Evolutionary conservation across 2,329 filamentous ascomycete genomes (phyloP), one percentile per base, ranked within the genome.

Genomic region (Boeremia lycopersici): DNA sequence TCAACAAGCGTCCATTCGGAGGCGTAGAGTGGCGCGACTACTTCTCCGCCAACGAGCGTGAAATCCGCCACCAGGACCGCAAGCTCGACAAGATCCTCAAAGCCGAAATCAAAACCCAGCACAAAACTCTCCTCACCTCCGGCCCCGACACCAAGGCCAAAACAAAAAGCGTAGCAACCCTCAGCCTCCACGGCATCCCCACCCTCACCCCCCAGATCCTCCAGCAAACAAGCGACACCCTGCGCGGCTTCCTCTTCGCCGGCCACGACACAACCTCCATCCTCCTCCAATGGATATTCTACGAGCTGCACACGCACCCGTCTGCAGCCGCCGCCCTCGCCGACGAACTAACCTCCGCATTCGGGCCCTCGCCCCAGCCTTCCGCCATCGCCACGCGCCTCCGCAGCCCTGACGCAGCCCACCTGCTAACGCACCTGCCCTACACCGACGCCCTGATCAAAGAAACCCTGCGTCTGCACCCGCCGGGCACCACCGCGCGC

Each of bases 371-470:
- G 7, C 11, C 40, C 0, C 13, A 19, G 11, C 51, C 44, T 1
- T 23, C 29, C 9, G 4, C 19, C 23, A 17, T 53, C 6, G 9
- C 29, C 30, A 13, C 29, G 0, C 29, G 12, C 10, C 34, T 54
- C 2, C 33, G 51, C 15, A 33, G n/a, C n/a, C 28, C 44, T 6
- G 36, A 42, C 6, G 39, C 44, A 1, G 35, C 39, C 25, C 3
- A 6, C 3, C 29, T 43, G 13, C 41, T 61, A 4, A n/a, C 30
- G 36, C 68, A 69, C 13, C 72, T 81, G 62, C 79, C 78, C 0
- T 85, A 64, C 47, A 62, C 57, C 12, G 56, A 77, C 52, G 77
- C 76, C 11, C 62, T 78, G 13, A 77, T 79, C 60, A 75, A 78
- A 40, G 78, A 81, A 58, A 71, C 76, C 0, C 61, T 80, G 8